Evolutionary conservation across 306 rosid genomes (phyloP), one percentile per base, ranked within the genome.

Genomic region (Leucaena leucocephala): DNA sequence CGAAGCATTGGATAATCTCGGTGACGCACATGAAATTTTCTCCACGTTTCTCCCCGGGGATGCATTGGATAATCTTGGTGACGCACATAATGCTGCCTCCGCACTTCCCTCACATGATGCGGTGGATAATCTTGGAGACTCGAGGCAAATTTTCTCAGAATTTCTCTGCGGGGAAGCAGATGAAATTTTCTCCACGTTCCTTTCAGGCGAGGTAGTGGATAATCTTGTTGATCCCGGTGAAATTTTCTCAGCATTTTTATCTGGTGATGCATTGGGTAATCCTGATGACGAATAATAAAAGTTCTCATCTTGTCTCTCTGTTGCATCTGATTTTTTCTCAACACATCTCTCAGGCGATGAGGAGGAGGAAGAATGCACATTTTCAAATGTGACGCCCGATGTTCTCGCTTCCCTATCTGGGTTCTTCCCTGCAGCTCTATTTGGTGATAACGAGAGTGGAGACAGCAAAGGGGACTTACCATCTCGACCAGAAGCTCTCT

Each of bases 1-100:
- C 3, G 86, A 82, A 66, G 72, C 88, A 79, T 80, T 80, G 19
- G 89, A 86, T 45, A 79, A 3, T 62, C 83, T 85, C 36, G 36
- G 72, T 5, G 77, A 55, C 6, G 8, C 50, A 48, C 46, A 17
- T 62, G 75, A 72, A n/a, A 36, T 81, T 9, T 63, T 81, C 78
- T 77, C 61, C 67, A 21, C 19, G 8, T 43, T 43, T 68, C 69
- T 78, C 68, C 42, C 65, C n/a, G 40, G 19, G 22, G 85, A 63
- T 44, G 75, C 55, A 74, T 57, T 64, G 3, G 78, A 43, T 33
- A 61, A 19, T 61, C 67, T 43, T 66, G 46, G 8, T 34, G 82
- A 59, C 7, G 78, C 46, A 38, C 27, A 33, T 73, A 21, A 43
- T 16, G 15, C 64, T 39, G 22, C 59, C 52, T 52, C 66, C 66